Base-by-base conservation (phyloP, 1,284 basidiomycete genomes). In the Fomitopsis pinicola region DNA sequence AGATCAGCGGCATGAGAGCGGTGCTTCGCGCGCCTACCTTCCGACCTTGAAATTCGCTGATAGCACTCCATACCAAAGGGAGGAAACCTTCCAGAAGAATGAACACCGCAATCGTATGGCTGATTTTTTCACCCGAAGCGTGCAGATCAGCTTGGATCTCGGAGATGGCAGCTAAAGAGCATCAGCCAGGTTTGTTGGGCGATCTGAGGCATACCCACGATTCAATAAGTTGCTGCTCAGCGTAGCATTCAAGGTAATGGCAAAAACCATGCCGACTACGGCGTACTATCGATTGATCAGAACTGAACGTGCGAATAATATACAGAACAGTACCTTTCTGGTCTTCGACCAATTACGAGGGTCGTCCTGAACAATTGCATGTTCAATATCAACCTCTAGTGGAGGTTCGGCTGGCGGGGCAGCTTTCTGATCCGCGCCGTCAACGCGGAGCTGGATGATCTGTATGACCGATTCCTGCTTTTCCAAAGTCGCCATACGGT, bases 31-130 rank as follows among this genome's bases (percentile, higher is more conserved):
- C 15, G 22, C 78, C 38, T 66, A 88, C 88, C 80, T 91, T 94
- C 54, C 93, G 78, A 8, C 92, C 93, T 65, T 86, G 87, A 56
- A 95, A 56, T 17, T 95, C 92, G 58, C 87, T 89, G n/a, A 89
- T 75, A 0, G 85, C 81, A 57, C 81, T 84, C 92, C 92, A 94
- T 5, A 89, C 57, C 17, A 90, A 69, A 0, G 91, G 91, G 55
- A 86, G 74, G 12, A 76, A 71, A 1, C 91, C 91, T 72, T 93
- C 91, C 17, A 91, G 71, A 19, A 92, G 75, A 66, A 95, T 93
- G 73, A 92, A 96, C 14, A 92, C 68, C 1, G 89, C 87, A 15
- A 95, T 72, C 65, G 83, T 87, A 68, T 90, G 78, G 57, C 91
- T 89, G 61, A 96, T 87, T 65, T 92, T 80, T 2, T 80, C 76